Evolutionary conservation across 495 filamentous ascomycete genomes (phyloP).

Genomic region (Penicillium dipodomyicola): DNA sequence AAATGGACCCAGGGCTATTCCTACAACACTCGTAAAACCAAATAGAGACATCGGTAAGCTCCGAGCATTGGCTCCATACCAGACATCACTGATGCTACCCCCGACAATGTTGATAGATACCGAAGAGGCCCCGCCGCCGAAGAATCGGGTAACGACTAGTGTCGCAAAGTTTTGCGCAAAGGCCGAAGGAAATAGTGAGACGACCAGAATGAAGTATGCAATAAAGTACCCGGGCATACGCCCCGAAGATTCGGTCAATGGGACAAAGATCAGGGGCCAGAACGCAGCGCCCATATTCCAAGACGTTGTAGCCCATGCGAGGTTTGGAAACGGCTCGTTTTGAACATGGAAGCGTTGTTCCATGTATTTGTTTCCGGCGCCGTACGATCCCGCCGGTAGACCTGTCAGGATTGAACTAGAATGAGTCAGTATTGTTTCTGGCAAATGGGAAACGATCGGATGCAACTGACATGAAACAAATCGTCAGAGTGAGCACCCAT

Average conservation of each 20-base stretch:
- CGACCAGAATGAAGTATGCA: conserved; percentile 46
- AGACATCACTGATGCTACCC: conserved; percentile 47
- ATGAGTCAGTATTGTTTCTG: not conserved
- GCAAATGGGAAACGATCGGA: not conserved
- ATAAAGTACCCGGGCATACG: conserved; percentile 50
- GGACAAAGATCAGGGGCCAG: conserved; percentile 51
- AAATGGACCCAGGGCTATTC: conserved; percentile 51
- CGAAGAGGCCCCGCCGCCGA: conserved; percentile 49
- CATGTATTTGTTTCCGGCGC: conserved; percentile 41
- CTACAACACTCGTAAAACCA: conserved; percentile 43
- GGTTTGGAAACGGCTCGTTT: conserved; percentile 43
- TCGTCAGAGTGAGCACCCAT: conserved; percentile 39
- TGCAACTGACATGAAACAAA: conserved; percentile 40
- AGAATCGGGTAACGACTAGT: conserved; percentile 48
- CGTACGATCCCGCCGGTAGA: conserved; percentile 43
- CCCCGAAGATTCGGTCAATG: conserved; percentile 52
- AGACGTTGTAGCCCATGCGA: conserved; percentile 47
- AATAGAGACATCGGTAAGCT: conserved; percentile 47
- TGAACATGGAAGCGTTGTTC: conserved; percentile 41
- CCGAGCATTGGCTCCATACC: conserved; percentile 38
- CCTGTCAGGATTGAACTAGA: conserved; percentile 42
- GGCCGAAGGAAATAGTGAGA: conserved; percentile 50
- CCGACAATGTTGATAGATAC: conserved; percentile 49
- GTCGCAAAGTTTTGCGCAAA: conserved; percentile 54
- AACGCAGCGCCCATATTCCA: conserved; percentile 56